These are phyloP conservation scores for Clarkia xantiana DNA, from an alignment of 345 rosid genomes.

Conservation along the genomic window DNA sequence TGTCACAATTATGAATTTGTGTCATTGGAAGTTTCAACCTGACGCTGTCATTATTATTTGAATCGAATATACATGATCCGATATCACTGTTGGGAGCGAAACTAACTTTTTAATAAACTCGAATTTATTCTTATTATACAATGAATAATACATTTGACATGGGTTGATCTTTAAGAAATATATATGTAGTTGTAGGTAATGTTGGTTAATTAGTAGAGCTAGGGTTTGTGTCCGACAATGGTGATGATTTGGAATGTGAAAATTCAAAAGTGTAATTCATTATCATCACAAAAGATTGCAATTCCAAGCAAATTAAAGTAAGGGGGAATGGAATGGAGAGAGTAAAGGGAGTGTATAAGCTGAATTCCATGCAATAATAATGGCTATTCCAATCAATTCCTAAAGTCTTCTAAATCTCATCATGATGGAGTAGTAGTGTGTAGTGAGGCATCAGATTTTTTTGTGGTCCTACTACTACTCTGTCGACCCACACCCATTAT, in stretches of 20 bases:
- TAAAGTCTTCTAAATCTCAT: constrained; percentile 45
- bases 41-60: no score
- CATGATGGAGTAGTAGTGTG: no score
- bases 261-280: constrained; percentile 39
- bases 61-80: no score
- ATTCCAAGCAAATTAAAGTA: constrained; percentile 33
- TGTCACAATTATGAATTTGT: no score
- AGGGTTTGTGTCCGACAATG: constrained; percentile 34
- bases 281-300: constrained; percentile 19
- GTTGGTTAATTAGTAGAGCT: no score
- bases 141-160: no score
- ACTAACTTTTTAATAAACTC: no score
- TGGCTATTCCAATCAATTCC: constrained; percentile 54
- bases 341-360: constrained; percentile 16
- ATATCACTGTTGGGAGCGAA: no score
- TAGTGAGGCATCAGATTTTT: constrained; percentile 60
- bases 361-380: constrained; percentile 93
- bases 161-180: no score
- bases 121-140: no score
- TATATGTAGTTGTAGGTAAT: no score
- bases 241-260: constrained; percentile 21
- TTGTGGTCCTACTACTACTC: constrained; percentile 39
- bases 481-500: neutral
- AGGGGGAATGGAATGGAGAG: constrained; percentile 26
- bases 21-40: no score